Conservation (phyloP, 1,284 basidiomycete species). For the Ganoderma leucocontextum region DNA sequence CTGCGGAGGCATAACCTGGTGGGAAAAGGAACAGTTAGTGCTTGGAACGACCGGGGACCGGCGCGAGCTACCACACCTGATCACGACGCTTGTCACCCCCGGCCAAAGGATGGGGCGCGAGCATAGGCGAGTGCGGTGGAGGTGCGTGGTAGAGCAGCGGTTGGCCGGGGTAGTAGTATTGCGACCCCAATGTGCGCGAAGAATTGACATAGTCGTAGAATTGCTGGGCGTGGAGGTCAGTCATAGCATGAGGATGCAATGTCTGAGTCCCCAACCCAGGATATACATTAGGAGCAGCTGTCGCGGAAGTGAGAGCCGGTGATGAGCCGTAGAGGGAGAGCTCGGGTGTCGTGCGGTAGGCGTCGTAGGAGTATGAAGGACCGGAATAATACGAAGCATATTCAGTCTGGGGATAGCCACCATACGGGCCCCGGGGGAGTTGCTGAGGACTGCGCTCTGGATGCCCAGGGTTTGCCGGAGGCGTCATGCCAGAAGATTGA, state of each 20-base stretch:
- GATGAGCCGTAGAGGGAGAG: slow-evolving; percentile 59
- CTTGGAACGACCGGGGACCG: background rate
- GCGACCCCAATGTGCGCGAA: slow-evolving; percentile 57
- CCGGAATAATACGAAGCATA: slow-evolving; percentile 64
- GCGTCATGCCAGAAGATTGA: slow-evolving; percentile 28
- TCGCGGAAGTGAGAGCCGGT: slow-evolving; percentile 47
- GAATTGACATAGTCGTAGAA: slow-evolving; percentile 68
- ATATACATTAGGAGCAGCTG: slow-evolving; percentile 57
- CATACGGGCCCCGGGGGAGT: slow-evolving; percentile 57
- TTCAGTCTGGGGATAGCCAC: slow-evolving; percentile 60
- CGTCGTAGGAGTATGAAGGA: slow-evolving; percentile 61
- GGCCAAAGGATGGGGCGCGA: slow-evolving; percentile 52
- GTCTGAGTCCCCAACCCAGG: slow-evolving; percentile 51
- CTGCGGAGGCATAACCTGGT: slow-evolving; percentile 50
- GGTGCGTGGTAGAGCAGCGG: slow-evolving; percentile 66
- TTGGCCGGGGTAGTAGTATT: slow-evolving; percentile 69
- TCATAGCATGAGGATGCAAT: slow-evolving; percentile 53
- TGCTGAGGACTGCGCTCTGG: slow-evolving; percentile 51
- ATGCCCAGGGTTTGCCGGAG: slow-evolving; percentile 22
- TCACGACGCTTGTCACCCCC: slow-evolving; percentile 67
- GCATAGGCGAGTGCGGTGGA: slow-evolving; percentile 59
- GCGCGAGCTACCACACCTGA: slow-evolving; percentile 53
- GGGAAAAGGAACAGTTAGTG: slow-evolving; percentile 21
- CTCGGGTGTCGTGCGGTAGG: slow-evolving; percentile 59
- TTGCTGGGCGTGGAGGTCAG: slow-evolving; percentile 57